Evolutionary conservation across 108 stramenopile species (phyloP).

Genomic region (Mediolabrus comicus): DNA sequence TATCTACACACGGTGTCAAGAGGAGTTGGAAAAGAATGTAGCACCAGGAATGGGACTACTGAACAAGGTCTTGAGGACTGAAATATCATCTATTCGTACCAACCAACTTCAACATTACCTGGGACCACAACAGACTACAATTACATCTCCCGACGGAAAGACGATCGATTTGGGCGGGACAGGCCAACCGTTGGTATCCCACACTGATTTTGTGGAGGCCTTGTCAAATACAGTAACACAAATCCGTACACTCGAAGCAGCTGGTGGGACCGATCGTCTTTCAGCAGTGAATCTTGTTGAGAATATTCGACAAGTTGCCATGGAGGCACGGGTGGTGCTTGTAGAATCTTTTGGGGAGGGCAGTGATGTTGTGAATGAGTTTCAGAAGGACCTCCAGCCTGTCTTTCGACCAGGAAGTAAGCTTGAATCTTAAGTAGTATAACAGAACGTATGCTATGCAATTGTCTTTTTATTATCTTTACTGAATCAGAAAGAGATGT

Average conservation of each 20-base stretch:
- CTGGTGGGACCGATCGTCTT: slow-evolving; percentile 57
- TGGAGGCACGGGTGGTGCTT: slow-evolving; percentile 71
- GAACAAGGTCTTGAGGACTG: slow-evolving; percentile 80
- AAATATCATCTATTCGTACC: slow-evolving; percentile 65
- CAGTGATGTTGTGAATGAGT: slow-evolving; percentile 60
- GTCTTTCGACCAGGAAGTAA: slow-evolving; percentile 74
- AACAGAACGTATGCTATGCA: not conserved
- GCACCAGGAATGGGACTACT: slow-evolving; percentile 75
- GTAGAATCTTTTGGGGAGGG: slow-evolving; percentile 66
- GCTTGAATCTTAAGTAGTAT: slow-evolving; percentile 42
- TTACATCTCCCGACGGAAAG: slow-evolving; percentile 76
- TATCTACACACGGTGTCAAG: slow-evolving; percentile 85
- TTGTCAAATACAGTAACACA: slow-evolving; percentile 63
- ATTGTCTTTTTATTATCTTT: not conserved
- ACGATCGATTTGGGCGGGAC: slow-evolving; percentile 53
- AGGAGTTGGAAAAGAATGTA: slow-evolving; percentile 82
- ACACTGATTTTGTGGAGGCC: slow-evolving; percentile 62
- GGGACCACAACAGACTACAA: slow-evolving; percentile 63
- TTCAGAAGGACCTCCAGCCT: slow-evolving; percentile 68
- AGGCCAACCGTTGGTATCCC: slow-evolving; percentile 56
- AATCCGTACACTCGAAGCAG: slow-evolving; percentile 78
- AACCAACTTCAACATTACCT: slow-evolving; percentile 80
- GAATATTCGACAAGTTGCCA: slow-evolving; percentile 70
- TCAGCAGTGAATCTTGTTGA: slow-evolving; percentile 75
- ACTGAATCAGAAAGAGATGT: not conserved